Evolutionary conservation across 1,139 yeast species (phyloP).

Genomic region (Diutina neorugosa): DNA sequence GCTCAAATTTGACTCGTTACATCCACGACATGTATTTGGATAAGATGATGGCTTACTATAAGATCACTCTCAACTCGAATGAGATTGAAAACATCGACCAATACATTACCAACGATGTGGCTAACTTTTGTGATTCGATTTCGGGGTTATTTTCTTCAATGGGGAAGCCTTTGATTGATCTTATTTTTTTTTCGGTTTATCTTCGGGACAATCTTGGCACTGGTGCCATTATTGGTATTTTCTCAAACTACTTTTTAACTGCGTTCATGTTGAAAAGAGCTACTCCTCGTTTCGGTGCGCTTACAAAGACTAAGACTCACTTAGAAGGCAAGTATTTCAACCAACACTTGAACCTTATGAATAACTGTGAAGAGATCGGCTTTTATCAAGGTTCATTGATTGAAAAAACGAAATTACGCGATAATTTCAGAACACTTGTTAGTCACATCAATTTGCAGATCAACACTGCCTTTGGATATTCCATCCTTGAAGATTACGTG

Average conservation of each 20-base stretch:
- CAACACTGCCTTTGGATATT: constrained; percentile 43
- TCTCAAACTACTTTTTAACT: constrained; percentile 68
- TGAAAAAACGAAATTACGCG: constrained; percentile 56
- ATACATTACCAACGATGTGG: constrained; percentile 76
- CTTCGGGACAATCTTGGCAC: constrained; percentile 78
- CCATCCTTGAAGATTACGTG: constrained; percentile 73
- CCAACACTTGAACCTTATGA: constrained; percentile 73
- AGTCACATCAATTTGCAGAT: constrained; percentile 36
- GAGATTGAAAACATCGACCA: constrained; percentile 47
- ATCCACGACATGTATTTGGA: constrained; percentile 86
- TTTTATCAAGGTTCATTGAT: constrained; percentile 85
- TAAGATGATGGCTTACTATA: constrained; percentile 71
- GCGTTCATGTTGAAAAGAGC: constrained; percentile 62
- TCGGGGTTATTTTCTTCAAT: constrained; percentile 77
- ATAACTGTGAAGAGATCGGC: constrained; percentile 88
- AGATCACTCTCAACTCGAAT: constrained; percentile 38
- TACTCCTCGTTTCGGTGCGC: constrained; percentile 80
- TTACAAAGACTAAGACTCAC: constrained; percentile 61
- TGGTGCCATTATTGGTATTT: constrained; percentile 71
- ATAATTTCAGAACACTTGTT: constrained; percentile 45
- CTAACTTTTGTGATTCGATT: constrained; percentile 71
- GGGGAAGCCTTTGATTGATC: constrained; percentile 86
- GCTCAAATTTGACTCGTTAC: constrained; percentile 76
- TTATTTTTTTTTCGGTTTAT: constrained; percentile 78
- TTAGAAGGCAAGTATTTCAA: constrained; percentile 87